Percentiles rank a stretch among this genome's conserved stretches.
Evolutionary conservation across 345 rosid genomes (phyloP).

Genomic region (Eucalyptus erythrocorys): DNA sequence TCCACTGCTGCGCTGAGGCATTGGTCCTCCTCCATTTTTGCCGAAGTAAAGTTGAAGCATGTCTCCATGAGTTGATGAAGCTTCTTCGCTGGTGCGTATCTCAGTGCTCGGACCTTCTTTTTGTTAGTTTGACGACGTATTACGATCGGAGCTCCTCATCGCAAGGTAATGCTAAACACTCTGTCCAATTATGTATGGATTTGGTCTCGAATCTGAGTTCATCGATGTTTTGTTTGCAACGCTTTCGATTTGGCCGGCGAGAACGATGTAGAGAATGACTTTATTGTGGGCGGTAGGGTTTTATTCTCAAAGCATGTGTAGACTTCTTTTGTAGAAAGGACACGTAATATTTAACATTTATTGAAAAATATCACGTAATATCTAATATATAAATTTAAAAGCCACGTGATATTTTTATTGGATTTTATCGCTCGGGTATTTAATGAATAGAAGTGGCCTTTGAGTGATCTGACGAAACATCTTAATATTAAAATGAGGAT

Average conservation of each 20-base stretch:
- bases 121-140: background rate
- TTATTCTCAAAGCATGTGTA: background rate
- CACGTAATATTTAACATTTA: background rate
- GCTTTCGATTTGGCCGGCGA: background rate
- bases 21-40: background rate
- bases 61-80: background rate
- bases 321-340: fast-evolving
- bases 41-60: background rate
- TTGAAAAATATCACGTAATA: background rate
- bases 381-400: too few relatives aligned
- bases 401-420: fast-evolving
- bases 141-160: background rate
- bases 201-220: background rate
- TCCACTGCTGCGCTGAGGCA: background rate
- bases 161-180: background rate
- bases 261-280: background rate
- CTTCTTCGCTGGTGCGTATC: too few relatives aligned
- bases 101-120: fast-evolving
- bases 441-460: fast-evolving
- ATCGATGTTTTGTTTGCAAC: background rate
- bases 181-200: background rate
- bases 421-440: fast-evolving
- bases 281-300: background rate
- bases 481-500: fast-evolving
- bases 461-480: fast-evolving